Evolutionary conservation across 176 grass and related monocot species (phyloP).

Genomic region (Raddia distichophylla): DNA sequence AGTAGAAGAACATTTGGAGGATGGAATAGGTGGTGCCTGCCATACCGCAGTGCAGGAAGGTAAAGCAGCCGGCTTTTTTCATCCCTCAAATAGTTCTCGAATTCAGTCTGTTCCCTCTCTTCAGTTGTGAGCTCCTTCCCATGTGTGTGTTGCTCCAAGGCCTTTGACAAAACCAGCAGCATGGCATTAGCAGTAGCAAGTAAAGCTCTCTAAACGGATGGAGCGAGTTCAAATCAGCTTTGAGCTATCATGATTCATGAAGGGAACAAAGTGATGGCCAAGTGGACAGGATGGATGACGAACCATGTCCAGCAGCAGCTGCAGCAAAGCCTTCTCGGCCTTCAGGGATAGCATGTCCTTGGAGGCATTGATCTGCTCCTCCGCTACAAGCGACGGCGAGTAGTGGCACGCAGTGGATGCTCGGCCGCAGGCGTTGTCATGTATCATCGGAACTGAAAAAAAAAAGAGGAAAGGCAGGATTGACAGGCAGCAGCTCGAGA

Average conservation of each 20-base stretch:
- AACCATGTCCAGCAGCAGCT: constrained; percentile 47
- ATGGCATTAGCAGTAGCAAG: constrained; percentile 5
- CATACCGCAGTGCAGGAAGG: constrained; percentile 46
- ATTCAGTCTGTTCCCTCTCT: constrained; percentile 50
- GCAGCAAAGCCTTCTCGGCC: constrained; percentile 61
- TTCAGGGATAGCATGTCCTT: constrained; percentile 34
- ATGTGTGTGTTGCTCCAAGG: constrained; percentile 43
- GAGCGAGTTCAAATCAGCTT: not conserved
- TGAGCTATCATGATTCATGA: not conserved
- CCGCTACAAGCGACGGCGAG: constrained; percentile 52
- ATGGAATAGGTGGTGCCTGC: not conserved
- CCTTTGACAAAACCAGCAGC: constrained; percentile 2
- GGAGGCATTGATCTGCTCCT: constrained; percentile 40
- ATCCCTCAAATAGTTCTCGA: constrained; percentile 52
- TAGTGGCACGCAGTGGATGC: constrained; percentile 44
- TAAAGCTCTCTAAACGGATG: not conserved
- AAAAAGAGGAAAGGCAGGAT: too few species aligned
- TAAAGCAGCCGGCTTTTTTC: constrained; percentile 43
- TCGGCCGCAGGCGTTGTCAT: constrained; percentile 43
- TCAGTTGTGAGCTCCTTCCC: constrained; percentile 9
- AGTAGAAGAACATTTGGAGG: not conserved
- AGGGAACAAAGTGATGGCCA: not conserved
- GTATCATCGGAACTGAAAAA: constrained; percentile 50
- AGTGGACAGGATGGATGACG: too few species aligned
- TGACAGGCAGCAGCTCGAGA: too few species aligned